Conservation (phyloP, 2,329 filamentous ascomycete genomes). For the Sclerotinia glacialis region DNA sequence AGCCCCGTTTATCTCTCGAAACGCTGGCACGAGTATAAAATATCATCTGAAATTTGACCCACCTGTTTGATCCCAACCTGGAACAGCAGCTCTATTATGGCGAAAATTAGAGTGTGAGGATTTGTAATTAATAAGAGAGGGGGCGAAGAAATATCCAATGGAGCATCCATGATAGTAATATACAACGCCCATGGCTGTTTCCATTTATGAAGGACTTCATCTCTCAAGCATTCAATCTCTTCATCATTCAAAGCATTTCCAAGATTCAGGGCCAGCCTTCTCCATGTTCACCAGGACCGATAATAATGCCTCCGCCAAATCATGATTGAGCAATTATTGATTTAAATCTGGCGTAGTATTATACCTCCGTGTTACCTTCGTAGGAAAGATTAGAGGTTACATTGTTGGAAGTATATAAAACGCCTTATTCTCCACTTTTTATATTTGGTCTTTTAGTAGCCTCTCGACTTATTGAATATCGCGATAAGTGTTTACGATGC, state of each 20-base stretch:
- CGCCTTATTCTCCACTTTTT: background rate
- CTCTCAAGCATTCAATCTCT: conserved; percentile 56
- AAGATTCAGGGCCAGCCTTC: background rate
- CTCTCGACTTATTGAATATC: no score
- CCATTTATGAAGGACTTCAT: conserved; percentile 68
- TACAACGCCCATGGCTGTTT: conserved; percentile 55
- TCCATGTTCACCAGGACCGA: background rate
- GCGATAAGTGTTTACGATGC: background rate
- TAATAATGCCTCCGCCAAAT: background rate
- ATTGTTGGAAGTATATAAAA: conserved; percentile 3
- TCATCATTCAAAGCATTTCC: conserved; percentile 54
- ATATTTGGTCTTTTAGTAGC: background rate
- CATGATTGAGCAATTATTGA: background rate
- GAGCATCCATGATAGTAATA: conserved; percentile 44
- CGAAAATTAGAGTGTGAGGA: conserved; percentile 46
- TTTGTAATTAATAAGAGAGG: conserved; percentile 60
- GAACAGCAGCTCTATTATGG: conserved; percentile 54
- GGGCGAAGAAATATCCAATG: conserved; percentile 59
- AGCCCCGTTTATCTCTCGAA: no score
- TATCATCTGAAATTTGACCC: background rate
- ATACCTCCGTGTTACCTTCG: background rate
- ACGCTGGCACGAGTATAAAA: background rate
- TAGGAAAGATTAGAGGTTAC: background rate
- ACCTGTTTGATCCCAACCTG: conserved; percentile 39
- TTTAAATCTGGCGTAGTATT: background rate